These are phyloP conservation scores for Geranium incanum DNA, from an alignment of 441 rosid genomes.

Conservation along the genomic window DNA sequence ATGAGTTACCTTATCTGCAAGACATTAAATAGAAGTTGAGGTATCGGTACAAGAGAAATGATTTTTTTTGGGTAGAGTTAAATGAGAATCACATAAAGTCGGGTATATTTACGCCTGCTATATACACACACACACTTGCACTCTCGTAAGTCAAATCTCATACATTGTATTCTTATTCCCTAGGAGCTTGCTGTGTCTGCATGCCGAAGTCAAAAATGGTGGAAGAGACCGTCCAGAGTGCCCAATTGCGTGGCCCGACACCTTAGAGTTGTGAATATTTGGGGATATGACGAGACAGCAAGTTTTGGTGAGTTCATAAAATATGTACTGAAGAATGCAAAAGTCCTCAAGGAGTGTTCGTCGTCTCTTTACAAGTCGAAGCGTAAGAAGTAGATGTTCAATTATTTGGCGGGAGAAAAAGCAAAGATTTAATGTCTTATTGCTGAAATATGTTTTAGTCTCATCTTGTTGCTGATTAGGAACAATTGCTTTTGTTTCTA, in stretches of 20 bases:
- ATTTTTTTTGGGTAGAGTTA: no score
- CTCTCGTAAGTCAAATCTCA: not conserved
- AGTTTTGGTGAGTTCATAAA: not conserved
- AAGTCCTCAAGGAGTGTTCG: not conserved
- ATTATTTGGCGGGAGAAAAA: not conserved
- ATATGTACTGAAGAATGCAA: not conserved
- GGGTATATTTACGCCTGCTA: no score
- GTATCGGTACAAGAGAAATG: no score
- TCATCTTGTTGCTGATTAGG: no score
- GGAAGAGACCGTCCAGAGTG: not conserved
- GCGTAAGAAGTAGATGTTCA: not conserved
- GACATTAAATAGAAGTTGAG: no score
- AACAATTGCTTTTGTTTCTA: no score
- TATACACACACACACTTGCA: no score
- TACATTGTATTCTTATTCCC: not conserved
- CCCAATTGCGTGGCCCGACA: not conserved
- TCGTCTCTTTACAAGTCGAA: not conserved
- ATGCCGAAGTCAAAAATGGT: not conserved
- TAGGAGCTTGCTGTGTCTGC: not conserved
- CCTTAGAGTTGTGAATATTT: not conserved
- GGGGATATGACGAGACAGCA: not conserved
- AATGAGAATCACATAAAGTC: no score
- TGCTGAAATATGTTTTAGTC: no score
- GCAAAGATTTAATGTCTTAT: no score
- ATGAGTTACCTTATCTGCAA: no score